Percentiles rank a stretch among this genome's conserved stretches.
phyloP scores from a whole-genome alignment of 176 grass and related monocot species.

The Dendrocalamus sinicus region DNA sequence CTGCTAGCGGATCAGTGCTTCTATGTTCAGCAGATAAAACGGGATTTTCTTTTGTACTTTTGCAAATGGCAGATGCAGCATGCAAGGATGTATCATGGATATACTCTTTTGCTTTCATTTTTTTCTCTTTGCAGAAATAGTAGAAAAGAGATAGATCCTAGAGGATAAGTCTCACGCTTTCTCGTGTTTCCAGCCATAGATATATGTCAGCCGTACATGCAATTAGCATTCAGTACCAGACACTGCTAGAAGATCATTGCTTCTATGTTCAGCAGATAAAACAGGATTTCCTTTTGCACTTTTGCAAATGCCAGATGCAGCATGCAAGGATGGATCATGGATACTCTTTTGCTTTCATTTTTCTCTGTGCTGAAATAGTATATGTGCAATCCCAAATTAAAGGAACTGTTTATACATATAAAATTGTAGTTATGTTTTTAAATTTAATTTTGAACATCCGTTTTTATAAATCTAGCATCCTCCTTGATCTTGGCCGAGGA shows the following conservation, averaged over 20 bases:
- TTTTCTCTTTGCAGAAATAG: background rate
- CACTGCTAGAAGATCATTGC: background rate
- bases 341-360: background rate
- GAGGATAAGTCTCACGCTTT: constrained; percentile 17
- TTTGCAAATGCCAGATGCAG: background rate
- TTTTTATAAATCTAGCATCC: too few species aligned
- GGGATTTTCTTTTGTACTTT: background rate
- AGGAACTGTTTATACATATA: too few species aligned
- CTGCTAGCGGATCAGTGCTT: background rate
- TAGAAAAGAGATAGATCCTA: background rate
- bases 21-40: background rate
- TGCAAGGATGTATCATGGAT: background rate
- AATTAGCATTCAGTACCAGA: background rate
- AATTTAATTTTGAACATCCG: rapidly evolving
- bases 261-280: background rate
- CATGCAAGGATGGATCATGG: background rate
- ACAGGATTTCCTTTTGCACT: background rate
- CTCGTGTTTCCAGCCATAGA: background rate
- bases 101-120: background rate
- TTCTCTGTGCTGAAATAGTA: too few species aligned
- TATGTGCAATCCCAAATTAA: background rate
- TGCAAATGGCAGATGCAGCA: background rate
- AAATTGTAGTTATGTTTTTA: too few species aligned
- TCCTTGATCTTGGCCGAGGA: too few species aligned
- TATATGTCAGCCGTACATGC: background rate